Base-by-base conservation (phyloP, 1,139 yeast species). In the Yamadazyma buinensis region DNA sequence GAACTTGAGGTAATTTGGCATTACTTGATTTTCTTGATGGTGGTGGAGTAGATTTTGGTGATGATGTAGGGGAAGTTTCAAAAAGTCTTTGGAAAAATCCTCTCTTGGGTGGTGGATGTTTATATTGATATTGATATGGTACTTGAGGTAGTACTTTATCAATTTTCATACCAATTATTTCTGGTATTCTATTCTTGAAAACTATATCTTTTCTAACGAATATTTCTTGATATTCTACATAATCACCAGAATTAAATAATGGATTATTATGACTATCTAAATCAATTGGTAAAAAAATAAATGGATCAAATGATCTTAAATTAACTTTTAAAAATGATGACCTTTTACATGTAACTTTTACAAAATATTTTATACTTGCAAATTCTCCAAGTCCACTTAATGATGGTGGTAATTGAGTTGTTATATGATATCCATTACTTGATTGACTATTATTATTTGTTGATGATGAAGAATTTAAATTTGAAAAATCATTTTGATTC, bases 291-390 rank as follows among this genome's bases (percentile, higher is more conserved):
- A 74, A 49, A 40, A 79, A 75, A 2, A 62, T 57, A 44, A 80
- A 75, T 2, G 80, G 80, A 35, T 68, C 73, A 29, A 52, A 54
- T 5, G 70, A 56, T 30, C 84, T 57, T 27, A 73, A 52, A 42
- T 77, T 79, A 27, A 67, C 42, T 41, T 74, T 75, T 35, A 78
- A 54, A 30, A 79, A 49, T 4, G 80, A 70, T 1, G 81, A 61
- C 35, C 82, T 55, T 39, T 72, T 75, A 31, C 80, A 77, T 0
- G 84, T 78, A 8, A 68, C 84, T 49, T 79, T 79, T 36, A 80
- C 61, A 46, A 68, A 77, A 48, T 78, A 78, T 29, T 64, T 61
- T 29, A 80, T 56, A 3, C 63, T 54, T 10, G 80, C 83, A 44
- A 55, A 52, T 8, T 66, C 67, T 2, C 68, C 72, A 38, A 67